A percentile compares a stretch with the other conserved stretches of the same genome.
Conservation (phyloP, 1,284 basidiomycete genomes). For the Farysia itapuensis region DNA sequence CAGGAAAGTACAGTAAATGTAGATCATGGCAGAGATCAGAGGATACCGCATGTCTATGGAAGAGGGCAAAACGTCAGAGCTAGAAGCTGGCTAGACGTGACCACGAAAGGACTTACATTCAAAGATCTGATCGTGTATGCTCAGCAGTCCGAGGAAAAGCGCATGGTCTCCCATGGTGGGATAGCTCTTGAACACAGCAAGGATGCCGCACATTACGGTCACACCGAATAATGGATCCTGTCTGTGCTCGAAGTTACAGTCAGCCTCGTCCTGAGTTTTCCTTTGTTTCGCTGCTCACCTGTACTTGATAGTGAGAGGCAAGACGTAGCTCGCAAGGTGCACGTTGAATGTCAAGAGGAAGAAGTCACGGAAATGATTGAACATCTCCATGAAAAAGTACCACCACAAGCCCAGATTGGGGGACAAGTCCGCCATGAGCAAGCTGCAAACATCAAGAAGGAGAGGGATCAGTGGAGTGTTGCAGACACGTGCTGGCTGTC, state of each 20-base stretch:
- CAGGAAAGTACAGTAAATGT: constrained; percentile 80
- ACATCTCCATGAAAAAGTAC: constrained; percentile 99
- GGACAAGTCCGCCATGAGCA: constrained; percentile 65
- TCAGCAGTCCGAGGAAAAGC: constrained; percentile 77
- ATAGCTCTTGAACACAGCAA: constrained; percentile 87
- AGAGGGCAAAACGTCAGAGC: no score
- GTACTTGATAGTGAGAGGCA: constrained; percentile 84
- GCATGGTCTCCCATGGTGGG: constrained; percentile 85
- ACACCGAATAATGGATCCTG: constrained; percentile 81
- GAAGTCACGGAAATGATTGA: constrained; percentile 93
- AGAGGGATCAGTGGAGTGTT: no score
- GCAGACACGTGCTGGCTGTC: no score
- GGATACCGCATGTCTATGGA: constrained; percentile 79
- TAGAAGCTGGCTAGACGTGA: neutral
- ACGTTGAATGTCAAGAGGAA: constrained; percentile 93
- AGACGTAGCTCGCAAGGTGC: constrained; percentile 80
- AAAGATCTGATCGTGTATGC: constrained; percentile 80
- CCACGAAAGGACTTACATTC: constrained; percentile 66
- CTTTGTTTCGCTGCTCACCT: constrained; percentile 64
- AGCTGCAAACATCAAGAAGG: no score
- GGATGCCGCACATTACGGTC: constrained; percentile 75
- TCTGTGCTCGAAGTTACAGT: no score
- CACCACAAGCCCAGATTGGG: constrained; percentile 95
- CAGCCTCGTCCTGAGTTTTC: no score
- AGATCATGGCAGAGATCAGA: constrained; percentile 78